Evolutionary conservation across 495 filamentous ascomycete genomes (phyloP), one percentile per base, ranked within the genome.

Genomic region (Neurospora tetraspora): DNA sequence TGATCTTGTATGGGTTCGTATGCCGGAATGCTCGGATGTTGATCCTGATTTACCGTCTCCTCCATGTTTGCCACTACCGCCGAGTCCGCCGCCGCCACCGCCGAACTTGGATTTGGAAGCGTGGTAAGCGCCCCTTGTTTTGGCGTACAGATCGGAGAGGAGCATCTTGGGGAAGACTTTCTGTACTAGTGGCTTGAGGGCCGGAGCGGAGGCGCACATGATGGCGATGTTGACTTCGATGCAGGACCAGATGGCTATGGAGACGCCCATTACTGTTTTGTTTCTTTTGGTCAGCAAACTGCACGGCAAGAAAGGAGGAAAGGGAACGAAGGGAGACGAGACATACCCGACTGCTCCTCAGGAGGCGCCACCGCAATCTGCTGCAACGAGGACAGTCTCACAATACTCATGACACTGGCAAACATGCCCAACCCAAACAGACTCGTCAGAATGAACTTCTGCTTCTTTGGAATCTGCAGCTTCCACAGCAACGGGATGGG

Each of bases 201-300:
- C 84, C 1, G 85, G 83, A 12, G 85, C 76, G 70, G 81, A 86
- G 10, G 85, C 83, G 73, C 86, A 87, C n/a, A 86, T 77, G 40
- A 87, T 85, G 7, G 78, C 84, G 16, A 84, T 74, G 38, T 85
- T 84, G 73, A 86, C 82, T 73, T 87, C 85, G 70, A 86, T 80
- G 39, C 81, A 80, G 38, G 83, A 85, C 84, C 84, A 87, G 43
- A 80, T 80, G n/a, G 83, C 76, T 11, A 83, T 78, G 16, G 72
- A 61, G 69, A 84, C 71, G 45, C 76, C 76, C 5, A 72, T 65
- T 40, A 75, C 77, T 77, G 45, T 6, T 34, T 39, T 12, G 1
- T 27, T 20, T 43, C 16, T 42, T 23, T 65, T 37, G 68, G 39
- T 14, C 14, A 45, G 18, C 3, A 20, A 0, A n/a, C 27, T 45